Conservation (phyloP, 495 filamentous ascomycete species). For the Beverwykella pulmonaria region DNA sequence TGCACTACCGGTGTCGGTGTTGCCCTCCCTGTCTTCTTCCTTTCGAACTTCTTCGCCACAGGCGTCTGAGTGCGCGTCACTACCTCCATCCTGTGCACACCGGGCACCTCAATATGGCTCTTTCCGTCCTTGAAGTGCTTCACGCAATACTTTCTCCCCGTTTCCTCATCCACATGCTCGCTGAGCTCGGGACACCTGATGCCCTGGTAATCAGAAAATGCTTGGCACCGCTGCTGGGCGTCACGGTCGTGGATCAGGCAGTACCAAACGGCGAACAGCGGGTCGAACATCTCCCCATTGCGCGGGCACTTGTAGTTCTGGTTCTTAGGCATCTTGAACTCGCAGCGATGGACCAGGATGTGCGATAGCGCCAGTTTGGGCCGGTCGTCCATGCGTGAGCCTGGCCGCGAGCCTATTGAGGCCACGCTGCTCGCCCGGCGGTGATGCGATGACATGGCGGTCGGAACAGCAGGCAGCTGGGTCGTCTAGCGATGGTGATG, state of each 20-base stretch:
- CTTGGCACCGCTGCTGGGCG: constrained; percentile 7
- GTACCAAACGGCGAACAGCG: background rate
- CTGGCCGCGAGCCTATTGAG: background rate
- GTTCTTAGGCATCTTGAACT: constrained; percentile 13
- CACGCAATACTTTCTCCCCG: constrained; percentile 2
- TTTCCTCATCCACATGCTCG: background rate
- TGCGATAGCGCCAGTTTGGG: background rate
- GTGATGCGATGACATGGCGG: background rate
- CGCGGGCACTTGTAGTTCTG: constrained; percentile 14
- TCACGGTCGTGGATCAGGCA: constrained; percentile 8
- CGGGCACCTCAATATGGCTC: background rate
- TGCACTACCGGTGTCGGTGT: background rate
- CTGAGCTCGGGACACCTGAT: constrained; percentile 3
- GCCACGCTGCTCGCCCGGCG: background rate
- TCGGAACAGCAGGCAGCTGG: background rate
- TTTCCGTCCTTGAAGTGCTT: background rate
- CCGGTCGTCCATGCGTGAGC: background rate
- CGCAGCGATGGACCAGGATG: constrained; percentile 5
- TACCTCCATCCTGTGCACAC: background rate
- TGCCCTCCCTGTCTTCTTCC: background rate
- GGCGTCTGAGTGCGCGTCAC: background rate
- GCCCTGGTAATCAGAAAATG: constrained; percentile 8
- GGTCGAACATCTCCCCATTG: constrained; percentile 12
- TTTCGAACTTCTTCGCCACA: background rate
- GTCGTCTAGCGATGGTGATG: background rate